These are phyloP conservation scores for Penicillium taxi DNA, from an alignment of 495 filamentous ascomycete genomes.

Conservation along the genomic window DNA sequence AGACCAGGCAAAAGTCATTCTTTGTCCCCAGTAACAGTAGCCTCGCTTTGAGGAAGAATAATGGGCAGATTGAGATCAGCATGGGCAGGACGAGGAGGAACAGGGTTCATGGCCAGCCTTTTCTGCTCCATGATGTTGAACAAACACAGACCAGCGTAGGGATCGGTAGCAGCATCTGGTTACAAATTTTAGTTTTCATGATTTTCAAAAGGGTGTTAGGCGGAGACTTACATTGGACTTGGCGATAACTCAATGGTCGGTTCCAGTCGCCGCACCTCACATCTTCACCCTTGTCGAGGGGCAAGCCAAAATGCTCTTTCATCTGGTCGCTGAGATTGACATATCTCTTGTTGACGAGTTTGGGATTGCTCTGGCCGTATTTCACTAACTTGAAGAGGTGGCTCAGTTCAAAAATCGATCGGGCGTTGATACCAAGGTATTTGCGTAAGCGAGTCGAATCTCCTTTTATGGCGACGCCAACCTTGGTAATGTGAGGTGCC, in stretches of 20 bases:
- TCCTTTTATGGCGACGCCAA: conserved; percentile 66
- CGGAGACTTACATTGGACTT: conserved; percentile 60
- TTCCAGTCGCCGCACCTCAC: conserved; percentile 71
- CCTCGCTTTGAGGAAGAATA: conserved; percentile 10
- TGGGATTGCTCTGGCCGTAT: conserved; percentile 42
- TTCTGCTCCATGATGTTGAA: conserved; percentile 62
- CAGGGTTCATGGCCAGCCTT: conserved; percentile 53
- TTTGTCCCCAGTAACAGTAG: conserved; percentile 4
- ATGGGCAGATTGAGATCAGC: conserved; percentile 61
- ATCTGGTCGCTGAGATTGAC: conserved; percentile 62
- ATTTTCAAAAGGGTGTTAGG: not conserved
- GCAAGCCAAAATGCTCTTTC: conserved; percentile 63
- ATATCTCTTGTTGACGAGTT: conserved; percentile 54
- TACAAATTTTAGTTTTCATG: not conserved
- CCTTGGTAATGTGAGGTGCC: conserved; percentile 59
- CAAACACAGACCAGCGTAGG: conserved; percentile 71
- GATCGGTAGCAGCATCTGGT: conserved; percentile 72
- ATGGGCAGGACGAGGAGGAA: conserved; percentile 58
- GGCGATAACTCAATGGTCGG: conserved; percentile 47
- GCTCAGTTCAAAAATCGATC: conserved; percentile 69
- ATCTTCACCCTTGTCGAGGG: conserved; percentile 60
- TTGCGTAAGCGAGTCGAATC: conserved; percentile 64
- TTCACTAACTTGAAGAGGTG: conserved; percentile 70
- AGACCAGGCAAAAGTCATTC: too few relatives aligned
- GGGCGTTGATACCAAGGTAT: conserved; percentile 54